Evolutionary conservation across 208 protist species (phyloP).

Genomic region (Naegleria lovaniensis): DNA sequence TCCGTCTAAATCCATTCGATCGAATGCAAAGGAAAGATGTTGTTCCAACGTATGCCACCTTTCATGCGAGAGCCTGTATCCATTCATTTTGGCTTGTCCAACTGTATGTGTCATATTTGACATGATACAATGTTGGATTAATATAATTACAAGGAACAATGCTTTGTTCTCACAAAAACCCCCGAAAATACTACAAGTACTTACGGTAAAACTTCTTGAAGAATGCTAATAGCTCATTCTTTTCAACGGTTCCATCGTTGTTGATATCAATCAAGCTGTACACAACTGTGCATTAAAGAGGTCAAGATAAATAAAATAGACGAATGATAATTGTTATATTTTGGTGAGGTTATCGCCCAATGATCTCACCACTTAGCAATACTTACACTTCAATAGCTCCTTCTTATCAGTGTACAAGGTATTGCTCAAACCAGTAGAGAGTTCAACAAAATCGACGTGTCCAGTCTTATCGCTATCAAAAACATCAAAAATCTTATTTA

Average conservation of each 20-base stretch:
- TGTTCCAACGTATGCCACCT: background rate
- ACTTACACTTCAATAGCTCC: conserved; percentile 18
- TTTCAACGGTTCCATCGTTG: background rate
- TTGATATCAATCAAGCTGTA: conserved; percentile 19
- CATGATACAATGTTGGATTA: too few species aligned
- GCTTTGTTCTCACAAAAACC: too few species aligned
- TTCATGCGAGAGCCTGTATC: background rate
- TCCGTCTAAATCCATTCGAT: background rate
- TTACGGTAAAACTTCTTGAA: conserved; percentile 16
- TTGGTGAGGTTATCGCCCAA: too few species aligned
- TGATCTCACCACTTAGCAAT: too few species aligned
- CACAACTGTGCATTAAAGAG: too few species aligned
- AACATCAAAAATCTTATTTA: background rate
- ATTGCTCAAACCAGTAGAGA: conserved; percentile 6
- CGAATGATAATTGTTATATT: too few species aligned
- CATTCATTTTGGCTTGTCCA: conserved; percentile 24
- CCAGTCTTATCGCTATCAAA: background rate
- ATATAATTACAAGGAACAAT: too few species aligned
- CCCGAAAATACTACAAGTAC: too few species aligned
- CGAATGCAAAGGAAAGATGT: background rate
- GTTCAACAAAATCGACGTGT: background rate
- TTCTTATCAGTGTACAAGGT: background rate
- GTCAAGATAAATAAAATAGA: too few species aligned
- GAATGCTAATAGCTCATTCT: background rate
- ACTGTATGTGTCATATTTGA: background rate